Percentiles rank a stretch among this genome's conserved stretches.
Conservation (phyloP, 1,139 yeast genomes). For the Sugiyamaella neomexicana region DNA sequence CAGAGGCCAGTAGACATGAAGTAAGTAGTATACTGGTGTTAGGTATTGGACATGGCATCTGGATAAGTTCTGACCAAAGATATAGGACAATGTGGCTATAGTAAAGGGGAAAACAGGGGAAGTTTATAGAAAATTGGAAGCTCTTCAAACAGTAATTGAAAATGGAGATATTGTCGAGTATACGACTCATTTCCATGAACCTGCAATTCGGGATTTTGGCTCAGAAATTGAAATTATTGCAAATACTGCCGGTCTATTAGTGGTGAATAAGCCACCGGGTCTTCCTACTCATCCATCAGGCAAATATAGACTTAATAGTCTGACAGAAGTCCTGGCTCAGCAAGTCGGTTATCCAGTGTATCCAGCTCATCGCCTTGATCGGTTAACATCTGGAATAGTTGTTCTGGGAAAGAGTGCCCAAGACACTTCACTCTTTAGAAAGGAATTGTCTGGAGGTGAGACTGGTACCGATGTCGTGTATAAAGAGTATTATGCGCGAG, state of each 20-base stretch:
- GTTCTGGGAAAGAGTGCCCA: constrained; percentile 76
- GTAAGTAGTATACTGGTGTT: neutral
- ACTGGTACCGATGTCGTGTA: constrained; percentile 47
- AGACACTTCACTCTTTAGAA: constrained; percentile 74
- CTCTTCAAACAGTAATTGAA: constrained; percentile 48
- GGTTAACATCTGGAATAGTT: constrained; percentile 91
- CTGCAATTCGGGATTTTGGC: constrained; percentile 69
- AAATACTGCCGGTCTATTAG: constrained; percentile 73
- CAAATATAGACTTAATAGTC: constrained; percentile 76
- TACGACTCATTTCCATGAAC: constrained; percentile 83
- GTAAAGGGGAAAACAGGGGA: constrained; percentile 2
- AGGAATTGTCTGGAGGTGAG: constrained; percentile 62
- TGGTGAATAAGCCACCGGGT: constrained; percentile 90
- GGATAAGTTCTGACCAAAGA: neutral
- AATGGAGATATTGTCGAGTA: constrained; percentile 79
- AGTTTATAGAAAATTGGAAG: neutral
- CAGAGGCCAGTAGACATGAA: constrained; percentile 51
- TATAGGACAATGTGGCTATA: constrained; percentile 1
- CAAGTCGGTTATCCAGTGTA: constrained; percentile 28
- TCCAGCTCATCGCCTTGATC: constrained; percentile 62
- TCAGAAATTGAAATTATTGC: constrained; percentile 60
- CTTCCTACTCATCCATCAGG: constrained; percentile 93
- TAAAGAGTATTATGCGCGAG: constrained; percentile 85
- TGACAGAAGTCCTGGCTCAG: constrained; percentile 36
- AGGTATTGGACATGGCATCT: neutral